A percentile compares a stretch with the other conserved stretches of the same genome.
phyloP scores from a whole-genome alignment of 176 grass and related monocot species.

The Oryza officinalis region DNA sequence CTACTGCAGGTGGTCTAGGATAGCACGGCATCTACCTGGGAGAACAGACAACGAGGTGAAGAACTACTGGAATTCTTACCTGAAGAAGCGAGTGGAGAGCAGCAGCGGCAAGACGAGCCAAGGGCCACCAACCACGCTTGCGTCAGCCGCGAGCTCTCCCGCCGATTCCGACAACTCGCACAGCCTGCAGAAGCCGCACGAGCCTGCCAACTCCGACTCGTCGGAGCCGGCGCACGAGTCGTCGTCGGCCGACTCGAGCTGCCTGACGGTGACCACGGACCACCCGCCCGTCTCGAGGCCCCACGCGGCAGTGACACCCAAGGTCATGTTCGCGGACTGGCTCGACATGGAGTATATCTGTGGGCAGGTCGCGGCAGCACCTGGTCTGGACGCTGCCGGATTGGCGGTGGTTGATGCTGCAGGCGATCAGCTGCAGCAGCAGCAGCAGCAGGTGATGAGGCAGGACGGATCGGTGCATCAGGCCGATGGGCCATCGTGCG shows the following conservation, averaged over 20 bases:
- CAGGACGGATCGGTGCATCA: slow-evolving; percentile 47
- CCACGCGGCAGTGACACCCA: slow-evolving; percentile 49
- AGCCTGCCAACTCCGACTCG: slow-evolving; percentile 45
- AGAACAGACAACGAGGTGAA: slow-evolving; percentile 97
- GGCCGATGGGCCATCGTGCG: slow-evolving; percentile 36
- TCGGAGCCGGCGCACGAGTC: slow-evolving; percentile 54
- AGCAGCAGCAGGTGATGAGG: slow-evolving; percentile 16
- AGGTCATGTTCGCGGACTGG: slow-evolving; percentile 97
- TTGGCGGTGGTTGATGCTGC: neutral
- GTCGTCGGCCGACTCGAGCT: slow-evolving; percentile 64
- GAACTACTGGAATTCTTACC: slow-evolving; percentile 97
- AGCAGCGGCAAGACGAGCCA: neutral
- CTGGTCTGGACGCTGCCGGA: slow-evolving; percentile 32
- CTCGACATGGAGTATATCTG: slow-evolving; percentile 53
- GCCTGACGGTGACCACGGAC: slow-evolving; percentile 35
- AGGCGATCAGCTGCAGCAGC: slow-evolving; percentile 33
- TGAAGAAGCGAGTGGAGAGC: slow-evolving; percentile 74
- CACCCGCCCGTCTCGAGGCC: neutral
- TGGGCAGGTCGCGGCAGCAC: slow-evolving; percentile 30
- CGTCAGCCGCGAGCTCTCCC: slow-evolving; percentile 26
- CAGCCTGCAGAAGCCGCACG: neutral
- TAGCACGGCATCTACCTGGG: slow-evolving; percentile 78
- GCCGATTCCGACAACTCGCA: slow-evolving; percentile 30
- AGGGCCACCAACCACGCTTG: slow-evolving; percentile 29
- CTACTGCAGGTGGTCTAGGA: slow-evolving; percentile 75